A percentile compares a stretch with the other conserved stretches of the same genome.
These are phyloP conservation scores for Talaromyces sp. DNA, from an alignment of 2,329 filamentous ascomycete genomes.

Conservation along the genomic window DNA sequence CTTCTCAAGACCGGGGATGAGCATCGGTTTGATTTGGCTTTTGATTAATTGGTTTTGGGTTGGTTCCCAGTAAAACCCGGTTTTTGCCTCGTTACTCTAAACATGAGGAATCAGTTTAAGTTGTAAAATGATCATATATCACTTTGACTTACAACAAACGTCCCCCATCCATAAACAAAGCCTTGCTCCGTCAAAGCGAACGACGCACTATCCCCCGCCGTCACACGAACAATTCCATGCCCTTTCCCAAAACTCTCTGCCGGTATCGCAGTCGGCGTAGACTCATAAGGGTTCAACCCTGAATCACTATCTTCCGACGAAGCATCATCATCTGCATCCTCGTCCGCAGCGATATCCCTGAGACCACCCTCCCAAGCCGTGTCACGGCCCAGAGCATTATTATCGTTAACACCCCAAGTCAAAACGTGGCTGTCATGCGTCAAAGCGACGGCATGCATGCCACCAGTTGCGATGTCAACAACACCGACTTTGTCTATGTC, in stretches of 20 bases:
- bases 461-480: constrained; percentile 55
- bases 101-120: too few species aligned
- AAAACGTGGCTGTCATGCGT: constrained; percentile 74
- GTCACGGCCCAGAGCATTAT: constrained; percentile 69
- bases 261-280: constrained; percentile 59
- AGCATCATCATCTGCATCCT: constrained; percentile 27
- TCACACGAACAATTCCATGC: constrained; percentile 62
- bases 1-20: constrained; percentile 55
- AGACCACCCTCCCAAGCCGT: constrained; percentile 59
- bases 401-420: constrained; percentile 86
- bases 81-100: constrained; percentile 55
- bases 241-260: constrained; percentile 51
- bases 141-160: constrained; percentile 48
- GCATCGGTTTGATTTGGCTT: constrained; percentile 38
- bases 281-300: constrained; percentile 67
- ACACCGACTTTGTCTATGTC: constrained; percentile 49
- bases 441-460: constrained; percentile 71
- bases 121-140: constrained; percentile 21
- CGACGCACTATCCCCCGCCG: constrained; percentile 67
- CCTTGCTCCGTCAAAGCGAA: constrained; percentile 73
- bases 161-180: constrained; percentile 76
- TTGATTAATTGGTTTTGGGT: constrained; percentile 24
- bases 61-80: constrained; percentile 46
- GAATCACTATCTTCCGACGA: constrained; percentile 46
- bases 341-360: constrained; percentile 21